Evolutionary conservation across 176 grass and related monocot species (phyloP), one percentile per base, ranked within the genome.

Genomic region (Oryza punctata): DNA sequence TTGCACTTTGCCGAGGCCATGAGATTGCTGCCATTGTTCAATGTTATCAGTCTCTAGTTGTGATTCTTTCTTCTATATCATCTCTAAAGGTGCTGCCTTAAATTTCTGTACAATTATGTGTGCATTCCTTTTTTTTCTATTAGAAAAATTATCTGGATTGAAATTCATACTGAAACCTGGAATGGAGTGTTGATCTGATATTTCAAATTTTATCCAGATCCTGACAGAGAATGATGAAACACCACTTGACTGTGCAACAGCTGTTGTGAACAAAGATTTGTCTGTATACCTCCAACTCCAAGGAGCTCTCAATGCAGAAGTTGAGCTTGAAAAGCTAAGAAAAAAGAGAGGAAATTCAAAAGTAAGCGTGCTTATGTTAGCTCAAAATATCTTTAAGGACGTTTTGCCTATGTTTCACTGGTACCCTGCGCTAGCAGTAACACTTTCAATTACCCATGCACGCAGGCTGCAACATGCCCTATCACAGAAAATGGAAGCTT

Each of bases 201-300:
- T 59, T 59, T 59, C 5, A n/a, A 59, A 59, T n/a, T 59, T 38
- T 38, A 59, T 59, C 5, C 52, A 59, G 93, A 83, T 91, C 73
- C 70, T 96, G 59, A 86, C 46, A 37, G 93, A 92, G 66, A 78
- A 49, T 8, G 88, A 91, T 67, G 70, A 77, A 45, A 69, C 72
- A 83, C 93, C 90, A 12, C 52, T 76, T 2, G 93, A 91, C 54
- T 96, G 86, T 67, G 85, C 90, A 76, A 90, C 91, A 63, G 93
- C 86, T 73, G 90, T 92, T 69, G 93, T 95, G 40, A 92, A 92
- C 33, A 91, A 90, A 85, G 81, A 90, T 80, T 74, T 96, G 10
- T 92, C 90, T 38, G 86, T 96, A 47, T 96, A 89, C 83, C 93
- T 96, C 65, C 90, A 96, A 78, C 93, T 95, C 26, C 93, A 90